Base-by-base conservation (phyloP, 164 flowering plant species). In the Vitis labrusca region DNA sequence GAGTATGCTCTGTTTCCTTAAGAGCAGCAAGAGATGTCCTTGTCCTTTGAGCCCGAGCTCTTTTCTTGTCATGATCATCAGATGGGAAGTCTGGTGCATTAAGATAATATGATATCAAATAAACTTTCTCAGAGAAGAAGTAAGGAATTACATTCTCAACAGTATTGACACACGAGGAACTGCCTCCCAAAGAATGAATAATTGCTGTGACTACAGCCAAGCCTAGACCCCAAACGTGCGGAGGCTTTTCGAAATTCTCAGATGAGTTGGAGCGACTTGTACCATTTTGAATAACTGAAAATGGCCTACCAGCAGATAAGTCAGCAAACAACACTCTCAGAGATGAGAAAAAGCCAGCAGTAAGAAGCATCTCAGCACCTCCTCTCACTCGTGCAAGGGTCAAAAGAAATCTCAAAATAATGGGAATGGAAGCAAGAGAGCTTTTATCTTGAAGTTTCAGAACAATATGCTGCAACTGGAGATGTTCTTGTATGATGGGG, bases 291-390 rank as follows among this genome's bases (percentile, higher is more conserved):
- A 32, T 66, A 16, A 63, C 70, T 19, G 77, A 72, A 50, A 64
- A 67, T 67, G 72, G 66, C 37, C 57, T 67, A 59, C 76, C 86
- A 61, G 82, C 86, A 17, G 80, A 65, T 58, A 78, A 62, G 53
- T 78, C 79, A 67, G 81, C 70, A 68, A 92, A 77, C 69, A 95
- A 73, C 50, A 70, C 71, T 73, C 84, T 87, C 12, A 95, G 77
- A 65, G 82, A 81, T 10, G 86, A 76, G 63, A 93, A 83, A 69
- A 93, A 84, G 51, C 88, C 87, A 68, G 79, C 73, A 58, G 71
- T 67, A 51, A 82, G 77, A 73, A 95, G 91, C 93, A 95, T 87
- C 75, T 88, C 89, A 50, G 98, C 91, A 64, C 96, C 96, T 60
- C 81, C 92, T 74, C 83, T 80, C 47, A 88, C 82, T 44, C 78